phyloP scores from a whole-genome alignment of 805 yeast species.

The Barnettozyma vustinii region DNA sequence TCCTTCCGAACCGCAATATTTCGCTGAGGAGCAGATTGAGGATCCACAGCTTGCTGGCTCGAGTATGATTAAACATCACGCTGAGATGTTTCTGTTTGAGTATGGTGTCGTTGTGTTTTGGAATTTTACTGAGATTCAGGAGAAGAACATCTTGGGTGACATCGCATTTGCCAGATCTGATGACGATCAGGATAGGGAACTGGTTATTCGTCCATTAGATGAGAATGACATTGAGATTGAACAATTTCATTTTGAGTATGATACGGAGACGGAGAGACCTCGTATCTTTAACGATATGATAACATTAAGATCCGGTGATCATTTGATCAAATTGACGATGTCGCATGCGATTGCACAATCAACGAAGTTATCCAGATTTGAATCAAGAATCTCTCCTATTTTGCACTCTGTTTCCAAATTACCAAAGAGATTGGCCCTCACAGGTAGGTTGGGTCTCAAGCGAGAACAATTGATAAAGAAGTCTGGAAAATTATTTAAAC shows the following conservation, averaged over 20 bases:
- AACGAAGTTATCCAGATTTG: slow-evolving; percentile 85
- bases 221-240: slow-evolving; percentile 93
- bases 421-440: slow-evolving; percentile 84
- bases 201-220: slow-evolving; percentile 67
- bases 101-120: slow-evolving; percentile 98
- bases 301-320: slow-evolving; percentile 86
- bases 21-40: slow-evolving; percentile 41
- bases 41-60: slow-evolving; percentile 14
- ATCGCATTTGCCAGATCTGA: slow-evolving; percentile 45
- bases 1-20: slow-evolving; percentile 90
- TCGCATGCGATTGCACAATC: slow-evolving; percentile 97
- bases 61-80: slow-evolving; percentile 40
- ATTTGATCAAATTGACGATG: slow-evolving; percentile 84
- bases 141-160: slow-evolving; percentile 90
- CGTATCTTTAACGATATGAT: slow-evolving; percentile 92
- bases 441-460: slow-evolving; percentile 81
- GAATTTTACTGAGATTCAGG: slow-evolving; percentile 92
- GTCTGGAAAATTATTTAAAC: slow-evolving; percentile 83
- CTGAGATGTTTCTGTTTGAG: slow-evolving; percentile 83
- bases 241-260: slow-evolving; percentile 48
- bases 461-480: slow-evolving; percentile 81
- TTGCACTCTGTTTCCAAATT: slow-evolving; percentile 81
- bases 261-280: slow-evolving; percentile 54
- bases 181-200: slow-evolving; percentile 39
- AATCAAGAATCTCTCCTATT: slow-evolving; percentile 81